phyloP scores from a whole-genome alignment of 805 yeast genomes.

The Starmerella potacharoeniae region DNA sequence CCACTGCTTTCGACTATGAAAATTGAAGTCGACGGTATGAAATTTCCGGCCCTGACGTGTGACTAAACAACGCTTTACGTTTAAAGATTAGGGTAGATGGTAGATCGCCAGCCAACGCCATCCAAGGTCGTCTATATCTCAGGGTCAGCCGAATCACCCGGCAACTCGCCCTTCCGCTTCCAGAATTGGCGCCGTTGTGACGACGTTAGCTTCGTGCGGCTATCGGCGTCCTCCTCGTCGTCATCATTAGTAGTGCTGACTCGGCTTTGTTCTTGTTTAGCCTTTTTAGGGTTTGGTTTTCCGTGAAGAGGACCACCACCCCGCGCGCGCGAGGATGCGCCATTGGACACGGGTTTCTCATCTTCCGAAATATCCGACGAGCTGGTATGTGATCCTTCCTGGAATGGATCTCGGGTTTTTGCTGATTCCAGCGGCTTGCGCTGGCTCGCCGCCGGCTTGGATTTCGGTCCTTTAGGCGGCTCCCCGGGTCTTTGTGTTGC shows the following conservation, averaged over 20 bases:
- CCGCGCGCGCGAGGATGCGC: neutral
- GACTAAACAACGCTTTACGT: constrained; percentile 7
- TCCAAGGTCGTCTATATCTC: neutral
- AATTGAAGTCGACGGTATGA: neutral
- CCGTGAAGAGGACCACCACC: neutral
- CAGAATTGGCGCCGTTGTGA: constrained; percentile 18
- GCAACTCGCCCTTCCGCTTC: constrained; percentile 12
- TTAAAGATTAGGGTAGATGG: neutral
- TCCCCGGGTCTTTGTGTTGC: no score
- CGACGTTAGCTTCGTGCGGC: constrained; percentile 16
- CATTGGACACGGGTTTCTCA: neutral
- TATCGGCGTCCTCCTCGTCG: constrained; percentile 15
- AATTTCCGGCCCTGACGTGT: neutral
- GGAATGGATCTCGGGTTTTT: neutral
- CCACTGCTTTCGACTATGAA: neutral
- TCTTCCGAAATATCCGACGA: constrained; percentile 3
- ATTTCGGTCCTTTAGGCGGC: no score
- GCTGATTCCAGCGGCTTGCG: no score
- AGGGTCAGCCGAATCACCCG: neutral
- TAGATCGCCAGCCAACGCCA: neutral
- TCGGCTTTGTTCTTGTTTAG: neutral
- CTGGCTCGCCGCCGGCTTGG: no score
- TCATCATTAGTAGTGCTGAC: neutral
- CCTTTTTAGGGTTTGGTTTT: neutral
- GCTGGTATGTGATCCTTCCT: neutral